These are phyloP conservation scores for Nannizzia gypsea DNA, from an alignment of 2,329 filamentous ascomycete species.

Conservation along the genomic window DNA sequence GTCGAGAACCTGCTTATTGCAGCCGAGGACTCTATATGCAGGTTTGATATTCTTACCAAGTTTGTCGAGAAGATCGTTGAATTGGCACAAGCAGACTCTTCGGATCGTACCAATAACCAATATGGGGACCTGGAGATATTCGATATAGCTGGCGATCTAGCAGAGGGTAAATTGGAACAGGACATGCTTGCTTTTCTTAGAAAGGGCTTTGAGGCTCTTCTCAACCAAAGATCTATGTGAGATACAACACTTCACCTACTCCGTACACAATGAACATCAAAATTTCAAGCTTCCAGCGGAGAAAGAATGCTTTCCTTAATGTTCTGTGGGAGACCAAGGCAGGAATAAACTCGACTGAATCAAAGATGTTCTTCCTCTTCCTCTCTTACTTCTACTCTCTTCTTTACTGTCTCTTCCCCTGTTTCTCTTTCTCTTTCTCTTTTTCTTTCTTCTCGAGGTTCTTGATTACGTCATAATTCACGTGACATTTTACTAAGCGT, in stretches of 20 bases:
- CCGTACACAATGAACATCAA: too few species aligned
- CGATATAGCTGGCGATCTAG: conserved; percentile 1
- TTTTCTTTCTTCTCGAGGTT: neutral
- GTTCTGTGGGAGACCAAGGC: too few species aligned
- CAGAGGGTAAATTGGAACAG: conserved; percentile 3
- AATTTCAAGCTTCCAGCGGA: neutral
- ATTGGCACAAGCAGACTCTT: conserved; percentile 2
- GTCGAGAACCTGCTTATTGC: conserved; percentile 10
- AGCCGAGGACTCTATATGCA: conserved; percentile 7
- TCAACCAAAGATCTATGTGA: neutral
- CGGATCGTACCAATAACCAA: conserved; percentile 2
- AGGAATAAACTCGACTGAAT: too few species aligned
- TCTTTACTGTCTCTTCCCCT: neutral
- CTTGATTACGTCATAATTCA: too few species aligned
- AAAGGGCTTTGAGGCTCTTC: conserved; percentile 3
- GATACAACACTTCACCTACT: too few species aligned
- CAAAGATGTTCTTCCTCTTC: too few species aligned
- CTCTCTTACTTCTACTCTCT: neutral
- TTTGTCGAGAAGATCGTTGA: conserved; percentile 9
- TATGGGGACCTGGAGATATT: conserved; percentile 2
- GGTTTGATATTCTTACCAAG: conserved; percentile 6
- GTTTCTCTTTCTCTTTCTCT: neutral
- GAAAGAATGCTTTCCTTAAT: neutral
- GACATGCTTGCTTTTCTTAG: conserved; percentile 8
- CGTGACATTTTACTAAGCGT: neutral